Evolutionary conservation across 805 yeast species (phyloP).

Genomic region (Aciculoconidium aculeatum): DNA sequence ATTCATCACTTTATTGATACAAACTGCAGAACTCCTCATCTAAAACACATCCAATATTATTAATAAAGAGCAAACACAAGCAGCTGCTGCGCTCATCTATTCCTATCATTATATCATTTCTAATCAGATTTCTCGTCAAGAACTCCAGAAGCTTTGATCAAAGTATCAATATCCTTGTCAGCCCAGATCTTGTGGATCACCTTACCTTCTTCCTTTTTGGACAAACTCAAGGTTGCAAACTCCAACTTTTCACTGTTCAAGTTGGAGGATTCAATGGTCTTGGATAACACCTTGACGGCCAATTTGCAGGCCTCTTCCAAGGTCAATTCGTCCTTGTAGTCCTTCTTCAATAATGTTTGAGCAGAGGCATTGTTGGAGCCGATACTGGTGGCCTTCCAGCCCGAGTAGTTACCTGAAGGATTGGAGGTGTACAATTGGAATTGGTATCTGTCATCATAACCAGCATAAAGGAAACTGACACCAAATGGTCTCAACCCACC

Average conservation of each 20-base stretch:
- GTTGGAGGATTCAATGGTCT: slow-evolving; percentile 87
- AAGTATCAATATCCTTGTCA: slow-evolving; percentile 67
- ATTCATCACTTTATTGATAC: too few species aligned
- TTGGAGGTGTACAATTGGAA: slow-evolving; percentile 92
- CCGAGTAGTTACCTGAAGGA: slow-evolving; percentile 96
- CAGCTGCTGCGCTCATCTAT: not conserved
- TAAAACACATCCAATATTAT: too few species aligned
- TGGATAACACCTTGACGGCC: slow-evolving; percentile 86
- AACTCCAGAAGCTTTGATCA: slow-evolving; percentile 70
- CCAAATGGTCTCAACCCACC: slow-evolving; percentile 99
- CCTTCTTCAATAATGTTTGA: slow-evolving; percentile 92
- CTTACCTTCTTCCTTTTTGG: slow-evolving; percentile 41
- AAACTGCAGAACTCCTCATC: too few species aligned
- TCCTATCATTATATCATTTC: not conserved
- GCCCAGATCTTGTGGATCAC: slow-evolving; percentile 70
- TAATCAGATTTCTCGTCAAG: slow-evolving; percentile 37
- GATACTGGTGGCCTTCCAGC: slow-evolving; percentile 97
- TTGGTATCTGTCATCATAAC: slow-evolving; percentile 83
- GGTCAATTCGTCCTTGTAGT: slow-evolving; percentile 75
- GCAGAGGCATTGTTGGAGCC: slow-evolving; percentile 97
- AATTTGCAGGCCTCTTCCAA: slow-evolving; percentile 75
- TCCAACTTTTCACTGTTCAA: slow-evolving; percentile 88
- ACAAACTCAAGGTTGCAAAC: slow-evolving; percentile 70
- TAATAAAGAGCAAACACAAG: not conserved
- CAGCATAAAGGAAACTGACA: slow-evolving; percentile 93